Conservation (phyloP, 345 rosid species). For the Hibiscus tridactylites region DNA sequence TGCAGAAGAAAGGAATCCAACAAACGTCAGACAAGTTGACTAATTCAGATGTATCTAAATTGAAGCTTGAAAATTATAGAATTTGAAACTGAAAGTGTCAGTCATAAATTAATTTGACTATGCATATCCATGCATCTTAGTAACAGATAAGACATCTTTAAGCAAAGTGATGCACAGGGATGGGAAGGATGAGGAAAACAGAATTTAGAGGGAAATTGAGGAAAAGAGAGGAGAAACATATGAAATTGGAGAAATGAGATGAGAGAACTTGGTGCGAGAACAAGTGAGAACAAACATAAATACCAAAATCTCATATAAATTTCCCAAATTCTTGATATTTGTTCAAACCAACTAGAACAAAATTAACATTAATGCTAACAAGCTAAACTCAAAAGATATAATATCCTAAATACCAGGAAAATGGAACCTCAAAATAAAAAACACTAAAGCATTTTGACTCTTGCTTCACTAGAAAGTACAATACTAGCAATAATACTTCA, state of each 20-base stretch:
- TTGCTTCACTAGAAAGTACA: neutral
- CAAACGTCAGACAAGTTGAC: neutral
- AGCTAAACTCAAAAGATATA: neutral
- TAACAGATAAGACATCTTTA: neutral
- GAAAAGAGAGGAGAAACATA: neutral
- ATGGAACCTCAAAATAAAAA: neutral
- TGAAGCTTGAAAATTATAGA: neutral
- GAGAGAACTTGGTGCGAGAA: neutral
- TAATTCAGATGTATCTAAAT: neutral
- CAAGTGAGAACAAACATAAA: neutral
- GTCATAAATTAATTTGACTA: neutral
- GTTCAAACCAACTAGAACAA: neutral
- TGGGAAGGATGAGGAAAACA: neutral
- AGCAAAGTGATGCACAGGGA: neutral
- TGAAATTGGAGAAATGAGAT: neutral
- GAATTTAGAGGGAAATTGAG: neutral
- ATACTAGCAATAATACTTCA: neutral
- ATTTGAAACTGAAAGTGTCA: neutral
- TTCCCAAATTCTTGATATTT: neutral
- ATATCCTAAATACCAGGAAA: neutral
- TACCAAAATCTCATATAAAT: neutral
- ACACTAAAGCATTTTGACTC: neutral
- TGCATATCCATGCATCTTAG: neutral
- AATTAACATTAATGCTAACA: neutral
- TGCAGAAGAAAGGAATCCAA: slow-evolving; percentile 15